Base-by-base conservation (phyloP, 176 grass and related monocot species). In the Ensete ventricosum region DNA sequence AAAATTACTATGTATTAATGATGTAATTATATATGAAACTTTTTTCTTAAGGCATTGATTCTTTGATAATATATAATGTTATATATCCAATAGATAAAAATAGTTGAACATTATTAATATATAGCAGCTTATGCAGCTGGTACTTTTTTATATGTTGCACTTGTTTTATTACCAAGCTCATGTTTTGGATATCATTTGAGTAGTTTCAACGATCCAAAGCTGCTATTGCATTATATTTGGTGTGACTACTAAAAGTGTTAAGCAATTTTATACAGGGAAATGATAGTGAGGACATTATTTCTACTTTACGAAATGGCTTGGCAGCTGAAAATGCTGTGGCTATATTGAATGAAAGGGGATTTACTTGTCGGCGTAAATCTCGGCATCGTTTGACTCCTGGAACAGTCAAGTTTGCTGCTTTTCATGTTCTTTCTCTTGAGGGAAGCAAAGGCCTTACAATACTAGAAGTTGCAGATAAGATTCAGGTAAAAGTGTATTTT, bases 331-430 rank as follows among this genome's bases (percentile, higher is more conserved):
- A 86, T 58, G 91, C 95, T 82, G 90, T 88, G 74, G 90, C 88
- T 79, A 49, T 84, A 69, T 94, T 99, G 95, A 89, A 87, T 73
- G 95, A 91, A 85, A 83, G 90, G 78, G 95, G 95, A 9, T 91
- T 91, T 71, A 87, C 88, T 49, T 81, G 87, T 81, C 71, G 82
- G 14, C 80, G 95, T 9, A 88, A 78, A 69, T 85, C 86, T 77
- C 86, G 95, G 14, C 95, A 99, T 74, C 84, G 95, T 24, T 78
- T 99, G 23, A 99, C 95, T 54, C 95, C 95, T 74, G 95, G 95
- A 81, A 99, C 95, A 6, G 95, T 99, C 62, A 99, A 99, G 58
- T 99, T 99, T 89, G 95, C 95, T 64, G 90, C 95, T 63, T 99
- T 94, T 82, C 84, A 99, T 94, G 90, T 99, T 25, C 82, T 99